Evolutionary conservation across 768 basidiomycete genomes (phyloP).

Genomic region (Dioszegia aurantiaca): DNA sequence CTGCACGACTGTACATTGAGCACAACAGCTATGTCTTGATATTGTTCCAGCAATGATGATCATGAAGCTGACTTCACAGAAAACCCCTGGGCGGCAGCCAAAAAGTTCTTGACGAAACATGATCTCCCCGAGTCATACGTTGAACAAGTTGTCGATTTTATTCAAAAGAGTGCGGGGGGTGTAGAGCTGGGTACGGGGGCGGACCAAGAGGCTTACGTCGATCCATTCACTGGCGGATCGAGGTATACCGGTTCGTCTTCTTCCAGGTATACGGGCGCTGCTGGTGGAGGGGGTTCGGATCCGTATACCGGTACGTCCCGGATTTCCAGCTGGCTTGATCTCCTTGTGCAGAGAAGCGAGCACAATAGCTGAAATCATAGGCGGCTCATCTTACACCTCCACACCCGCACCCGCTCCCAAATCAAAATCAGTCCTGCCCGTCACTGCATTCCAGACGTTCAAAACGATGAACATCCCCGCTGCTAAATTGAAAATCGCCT

Average conservation of each 20-base stretch:
- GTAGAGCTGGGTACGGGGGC: constrained; percentile 59
- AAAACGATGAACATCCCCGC: constrained; percentile 68
- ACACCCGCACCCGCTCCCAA: constrained; percentile 49
- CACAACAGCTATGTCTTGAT: too few relatives aligned
- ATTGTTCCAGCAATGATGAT: too few relatives aligned
- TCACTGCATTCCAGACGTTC: constrained; percentile 66
- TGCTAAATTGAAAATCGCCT: constrained; percentile 65
- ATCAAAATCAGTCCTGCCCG: constrained; percentile 48
- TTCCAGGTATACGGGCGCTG: constrained; percentile 2
- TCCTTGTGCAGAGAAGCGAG: not conserved
- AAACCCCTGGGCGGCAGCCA: constrained; percentile 84
- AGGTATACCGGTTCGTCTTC: constrained; percentile 36
- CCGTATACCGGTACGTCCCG: constrained; percentile 48
- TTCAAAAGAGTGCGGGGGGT: constrained; percentile 83
- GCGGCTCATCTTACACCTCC: constrained; percentile 48
- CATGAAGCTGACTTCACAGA: constrained; percentile 59
- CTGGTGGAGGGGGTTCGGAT: constrained; percentile 23
- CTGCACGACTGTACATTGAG: not conserved
- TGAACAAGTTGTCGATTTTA: constrained; percentile 88
- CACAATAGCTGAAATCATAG: constrained; percentile 55
- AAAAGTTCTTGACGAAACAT: constrained; percentile 77
- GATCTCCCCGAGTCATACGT: constrained; percentile 78
- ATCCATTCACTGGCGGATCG: constrained; percentile 79
- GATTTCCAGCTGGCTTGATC: constrained; percentile 64
- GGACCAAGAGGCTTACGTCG: constrained; percentile 62